Evolutionary conservation across 495 filamentous ascomycete species (phyloP).

Genomic region (Aspergillus baeticus): DNA sequence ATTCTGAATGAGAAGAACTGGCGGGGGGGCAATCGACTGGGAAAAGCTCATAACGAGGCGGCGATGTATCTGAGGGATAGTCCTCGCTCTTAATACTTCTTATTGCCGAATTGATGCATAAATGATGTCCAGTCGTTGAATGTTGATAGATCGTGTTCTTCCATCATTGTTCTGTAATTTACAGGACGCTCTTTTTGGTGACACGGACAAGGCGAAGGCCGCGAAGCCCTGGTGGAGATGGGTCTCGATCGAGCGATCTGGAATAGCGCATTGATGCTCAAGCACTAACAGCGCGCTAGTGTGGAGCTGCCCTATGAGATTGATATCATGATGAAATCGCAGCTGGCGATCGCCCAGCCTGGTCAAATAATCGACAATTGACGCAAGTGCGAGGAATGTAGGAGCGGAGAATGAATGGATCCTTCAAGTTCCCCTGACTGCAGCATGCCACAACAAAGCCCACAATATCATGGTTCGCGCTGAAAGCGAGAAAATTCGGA

Average conservation of each 20-base stretch:
- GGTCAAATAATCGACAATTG: neutral
- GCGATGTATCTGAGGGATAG: neutral
- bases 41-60: slow-evolving; percentile 9
- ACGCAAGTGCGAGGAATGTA: neutral
- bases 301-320: neutral
- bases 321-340: neutral
- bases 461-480: neutral
- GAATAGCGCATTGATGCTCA: neutral
- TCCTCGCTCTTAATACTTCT: neutral
- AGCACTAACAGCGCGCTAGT: neutral
- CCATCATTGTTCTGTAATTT: neutral
- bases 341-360: neutral
- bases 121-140: neutral
- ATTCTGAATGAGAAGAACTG: slow-evolving; percentile 13
- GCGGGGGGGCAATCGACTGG: slow-evolving; percentile 9
- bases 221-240: too few species aligned
- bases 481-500: neutral
- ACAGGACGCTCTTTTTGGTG: neutral
- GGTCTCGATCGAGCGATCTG: neutral
- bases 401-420: neutral
- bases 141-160: neutral
- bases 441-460: neutral
- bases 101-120: neutral
- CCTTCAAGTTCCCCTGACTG: neutral
- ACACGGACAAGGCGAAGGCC: neutral